These are phyloP conservation scores for Aspergillus awamori DNA, from an alignment of 2,329 filamentous ascomycete species.

Conservation along the genomic window DNA sequence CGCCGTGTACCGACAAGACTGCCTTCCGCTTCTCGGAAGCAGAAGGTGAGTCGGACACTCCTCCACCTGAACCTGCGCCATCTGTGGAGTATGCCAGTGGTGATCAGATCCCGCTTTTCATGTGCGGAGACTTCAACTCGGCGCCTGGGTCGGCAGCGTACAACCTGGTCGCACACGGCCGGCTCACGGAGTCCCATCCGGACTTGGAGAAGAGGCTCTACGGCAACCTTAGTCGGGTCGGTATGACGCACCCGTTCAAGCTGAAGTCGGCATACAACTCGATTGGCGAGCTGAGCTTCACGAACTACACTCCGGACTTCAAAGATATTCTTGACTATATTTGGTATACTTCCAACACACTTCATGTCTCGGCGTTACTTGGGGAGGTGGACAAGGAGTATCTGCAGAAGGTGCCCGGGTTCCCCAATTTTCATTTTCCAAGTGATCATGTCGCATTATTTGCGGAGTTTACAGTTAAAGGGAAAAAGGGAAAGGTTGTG, in stretches of 20 bases:
- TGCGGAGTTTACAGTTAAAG: constrained; percentile 87
- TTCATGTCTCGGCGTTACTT: constrained; percentile 81
- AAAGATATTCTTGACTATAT: constrained; percentile 93
- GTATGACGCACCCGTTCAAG: constrained; percentile 92
- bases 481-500: constrained; percentile 74
- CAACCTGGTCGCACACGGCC: constrained; percentile 81
- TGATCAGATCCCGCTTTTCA: constrained; percentile 83
- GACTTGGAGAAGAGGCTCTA: constrained; percentile 83
- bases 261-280: constrained; percentile 86
- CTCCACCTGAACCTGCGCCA: constrained; percentile 65
- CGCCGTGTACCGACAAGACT: constrained; percentile 78
- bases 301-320: constrained; percentile 96
- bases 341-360: constrained; percentile 90
- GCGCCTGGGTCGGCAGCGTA: constrained; percentile 85
- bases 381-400: constrained; percentile 86
- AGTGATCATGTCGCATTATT: constrained; percentile 89
- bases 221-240: constrained; percentile 87
- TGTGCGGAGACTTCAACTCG: constrained; percentile 97
- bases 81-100: constrained; percentile 85
- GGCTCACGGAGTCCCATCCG: constrained; percentile 73
- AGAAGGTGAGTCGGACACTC: constrained; percentile 48
- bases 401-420: constrained; percentile 82
- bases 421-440: constrained; percentile 93
- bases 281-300: constrained; percentile 86
- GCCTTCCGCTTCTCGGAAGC: constrained; percentile 56